Evolutionary conservation across 495 filamentous ascomycete species (phyloP), one percentile per base, ranked within the genome.

Genomic region (Elaphomyces granulatus): DNA sequence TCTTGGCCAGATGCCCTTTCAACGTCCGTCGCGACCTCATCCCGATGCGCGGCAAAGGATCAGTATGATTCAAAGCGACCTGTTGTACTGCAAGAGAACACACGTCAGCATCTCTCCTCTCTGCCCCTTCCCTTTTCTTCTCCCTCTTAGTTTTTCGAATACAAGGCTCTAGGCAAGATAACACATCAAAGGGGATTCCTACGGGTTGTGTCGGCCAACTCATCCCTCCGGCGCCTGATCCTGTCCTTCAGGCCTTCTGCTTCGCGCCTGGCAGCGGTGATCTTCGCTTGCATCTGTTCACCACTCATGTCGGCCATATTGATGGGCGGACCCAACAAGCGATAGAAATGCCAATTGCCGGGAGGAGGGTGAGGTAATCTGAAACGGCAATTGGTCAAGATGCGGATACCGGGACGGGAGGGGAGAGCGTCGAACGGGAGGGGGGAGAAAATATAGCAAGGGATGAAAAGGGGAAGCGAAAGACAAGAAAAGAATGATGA

Each of bases 211-310:
- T 98, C 90, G 53, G 87, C 92, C 48, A 98, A 72, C 63, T 96
- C 90, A 75, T 98, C 90, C 80, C 95, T 98, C 74, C 90, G 90
- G 67, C 87, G 77, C 79, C 92, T 98, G 74, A 98, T 98, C 66
- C 83, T 79, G 60, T 96, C 90, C 74, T 98, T 98, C 47, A 98
- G 68, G 30, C 81, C 86, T 70, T 98, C 90, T 47, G 90, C 90
- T 71, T 98, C 90, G 69, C 90, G 84, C 68, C 90, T 77, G 55
- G 90, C 90, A 48, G 88, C 81, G 58, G 92, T 87, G 57, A 98
- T 98, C 69, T 82, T 84, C 53, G 80, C 74, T 64, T 83, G 80
- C 66, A 83, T 81, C 56, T 80, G 74, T 59, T 80, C 77, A 49
- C 74, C 72, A 53, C 61, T 75, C 70, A 78, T 76, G 52, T 79